These are phyloP conservation scores for Gigaspora rosea DNA, from an alignment of 192 early-diverging fungal genomes.

Conservation along the genomic window DNA sequence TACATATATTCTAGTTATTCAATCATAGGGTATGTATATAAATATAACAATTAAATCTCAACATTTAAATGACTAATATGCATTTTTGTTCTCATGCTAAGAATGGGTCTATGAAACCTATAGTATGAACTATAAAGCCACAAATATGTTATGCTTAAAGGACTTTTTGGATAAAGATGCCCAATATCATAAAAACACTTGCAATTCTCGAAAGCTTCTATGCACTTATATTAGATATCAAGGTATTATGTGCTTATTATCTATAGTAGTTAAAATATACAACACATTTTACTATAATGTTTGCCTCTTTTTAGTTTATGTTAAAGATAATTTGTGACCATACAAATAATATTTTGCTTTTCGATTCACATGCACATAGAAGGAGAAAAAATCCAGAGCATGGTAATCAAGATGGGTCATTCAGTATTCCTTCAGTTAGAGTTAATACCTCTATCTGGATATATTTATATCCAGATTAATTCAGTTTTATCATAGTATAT, in stretches of 20 bases:
- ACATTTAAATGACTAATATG: neutral
- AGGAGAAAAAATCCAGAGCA: constrained; percentile 16
- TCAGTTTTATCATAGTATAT: too few relatives aligned
- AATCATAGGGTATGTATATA: constrained; percentile 25
- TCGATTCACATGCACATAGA: constrained; percentile 30
- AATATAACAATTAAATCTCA: constrained; percentile 2
- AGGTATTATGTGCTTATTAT: constrained; percentile 27
- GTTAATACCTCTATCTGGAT: too few relatives aligned
- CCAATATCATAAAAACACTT: constrained; percentile 21
- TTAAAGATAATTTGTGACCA: constrained; percentile 27
- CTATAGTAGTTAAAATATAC: constrained; percentile 14
- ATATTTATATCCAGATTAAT: too few relatives aligned
- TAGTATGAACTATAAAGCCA: constrained; percentile 25
- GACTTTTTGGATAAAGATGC: constrained; percentile 9
- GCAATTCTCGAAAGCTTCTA: constrained; percentile 30
- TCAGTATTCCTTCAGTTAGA: constrained; percentile 11
- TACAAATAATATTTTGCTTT: constrained; percentile 25
- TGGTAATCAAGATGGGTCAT: neutral
- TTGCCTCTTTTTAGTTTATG: constrained; percentile 20
- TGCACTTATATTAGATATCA: constrained; percentile 20
- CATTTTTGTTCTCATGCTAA: constrained; percentile 31
- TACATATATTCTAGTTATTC: constrained; percentile 10
- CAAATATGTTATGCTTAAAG: constrained; percentile 30
- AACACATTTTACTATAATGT: constrained; percentile 24
- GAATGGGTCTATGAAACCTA: constrained; percentile 18